Percentiles rank a stretch among this genome's conserved stretches.
Conservation (phyloP, 2,329 filamentous ascomycete genomes). For the Colletotrichum melonis region DNA sequence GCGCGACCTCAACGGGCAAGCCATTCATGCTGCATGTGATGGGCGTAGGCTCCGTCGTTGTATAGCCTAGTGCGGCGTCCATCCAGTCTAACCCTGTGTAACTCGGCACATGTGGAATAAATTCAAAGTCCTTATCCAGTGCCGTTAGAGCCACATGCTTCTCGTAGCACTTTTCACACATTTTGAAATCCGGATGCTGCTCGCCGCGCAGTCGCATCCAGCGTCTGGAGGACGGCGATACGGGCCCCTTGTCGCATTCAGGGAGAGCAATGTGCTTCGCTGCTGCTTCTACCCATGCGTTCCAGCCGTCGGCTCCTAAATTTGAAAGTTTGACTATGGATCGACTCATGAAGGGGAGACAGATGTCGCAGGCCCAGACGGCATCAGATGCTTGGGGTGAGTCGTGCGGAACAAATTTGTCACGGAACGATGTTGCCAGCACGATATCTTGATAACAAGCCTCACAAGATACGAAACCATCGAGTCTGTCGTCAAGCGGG, state of each 20-base stretch:
- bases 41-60: background rate
- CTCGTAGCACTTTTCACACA: constrained; percentile 50
- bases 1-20: constrained; percentile 39
- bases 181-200: constrained; percentile 40
- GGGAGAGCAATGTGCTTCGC: constrained; percentile 41
- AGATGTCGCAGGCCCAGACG: constrained; percentile 48
- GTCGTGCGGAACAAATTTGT: constrained; percentile 23
- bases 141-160: constrained; percentile 45
- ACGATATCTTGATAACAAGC: constrained; percentile 35
- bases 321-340: constrained; percentile 30
- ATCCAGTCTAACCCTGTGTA: constrained; percentile 12
- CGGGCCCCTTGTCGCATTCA: constrained; percentile 42
- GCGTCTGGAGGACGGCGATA: constrained; percentile 37
- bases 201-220: constrained; percentile 43
- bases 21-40: constrained; percentile 5
- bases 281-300: constrained; percentile 40
- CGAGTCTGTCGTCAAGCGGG: background rate
- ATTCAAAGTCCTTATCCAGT: constrained; percentile 42
- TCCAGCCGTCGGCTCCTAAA: constrained; percentile 42
- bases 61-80: constrained; percentile 13
- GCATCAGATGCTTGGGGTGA: constrained; percentile 40
- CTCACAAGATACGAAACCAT: constrained; percentile 32
- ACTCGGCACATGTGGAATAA: background rate
- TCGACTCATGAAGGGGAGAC: constrained; percentile 41
- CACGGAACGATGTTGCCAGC: constrained; percentile 14